Evolutionary conservation across 2,329 filamentous ascomycete species (phyloP), one percentile per base, ranked within the genome.

Genomic region (Aspergillus brunneoviolaceus): DNA sequence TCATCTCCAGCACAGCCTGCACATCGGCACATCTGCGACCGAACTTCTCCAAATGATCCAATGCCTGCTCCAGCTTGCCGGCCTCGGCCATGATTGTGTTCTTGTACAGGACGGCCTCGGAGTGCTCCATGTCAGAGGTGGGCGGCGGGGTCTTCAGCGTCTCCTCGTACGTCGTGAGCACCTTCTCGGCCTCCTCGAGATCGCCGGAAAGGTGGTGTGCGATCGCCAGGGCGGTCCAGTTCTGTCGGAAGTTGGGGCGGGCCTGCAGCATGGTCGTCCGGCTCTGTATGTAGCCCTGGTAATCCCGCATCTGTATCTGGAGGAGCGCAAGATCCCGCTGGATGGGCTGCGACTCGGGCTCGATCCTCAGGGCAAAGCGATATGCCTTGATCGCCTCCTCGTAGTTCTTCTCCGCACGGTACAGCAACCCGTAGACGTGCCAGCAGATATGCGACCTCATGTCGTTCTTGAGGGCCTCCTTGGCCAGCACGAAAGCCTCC

Each of bases 361-460:
- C 95, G 61, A 98, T 85, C 74, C 87, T 88, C 69, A 99, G 81
- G 16, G 95, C 95, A 77, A 96, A 96, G 76, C 96, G 96, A 83
- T 99, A 99, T 60, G 95, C 96, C 83, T 98, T 98, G 81, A 97
- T 97, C 10, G 96, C 94, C 80, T 98, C 95, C 76, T 98, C 95
- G 70, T 96, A 98, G 79, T 99, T 98, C 84, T 98, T 98, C 73
- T 90, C 89, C 52, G 91, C 89, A 55, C 94, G 89, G 79, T 96
- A 98, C 54, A 99, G 84, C 67, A 99, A 80, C 33, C 96, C 95
- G 76, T 98, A 99, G 62, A 99, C 95, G 78, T 99, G 96, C 95
- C 95, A 99, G 83, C 93, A 98, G 71, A 99, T 93, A 79, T 98
- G 94, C 71, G 93, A 97, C 81, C 96, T 97, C 93, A 99, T 98